Conservation (phyloP, 257 asterid genomes). For the Salvia splendens region DNA sequence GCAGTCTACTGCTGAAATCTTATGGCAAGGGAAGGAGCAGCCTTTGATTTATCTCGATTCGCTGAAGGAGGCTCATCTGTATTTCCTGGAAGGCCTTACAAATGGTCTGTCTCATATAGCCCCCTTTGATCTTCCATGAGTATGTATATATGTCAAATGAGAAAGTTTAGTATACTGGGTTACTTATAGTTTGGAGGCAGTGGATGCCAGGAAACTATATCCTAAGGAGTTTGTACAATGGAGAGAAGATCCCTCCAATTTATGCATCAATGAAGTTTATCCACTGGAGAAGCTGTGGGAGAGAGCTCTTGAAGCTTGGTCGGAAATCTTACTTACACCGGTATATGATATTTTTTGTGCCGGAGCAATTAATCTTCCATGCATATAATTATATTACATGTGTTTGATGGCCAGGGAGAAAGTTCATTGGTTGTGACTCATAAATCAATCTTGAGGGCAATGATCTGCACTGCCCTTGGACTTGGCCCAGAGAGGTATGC, state of each 20-base stretch:
- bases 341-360: conserved; percentile 39
- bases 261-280: conserved; percentile 57
- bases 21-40: conserved; percentile 73
- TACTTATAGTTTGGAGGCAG: conserved; percentile 76
- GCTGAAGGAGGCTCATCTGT: conserved; percentile 74
- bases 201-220: conserved; percentile 66
- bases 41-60: conserved; percentile 77
- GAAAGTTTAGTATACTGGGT: conserved; percentile 27
- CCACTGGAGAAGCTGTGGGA: conserved; percentile 59
- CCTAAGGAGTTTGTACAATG: conserved; percentile 70
- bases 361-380: background rate
- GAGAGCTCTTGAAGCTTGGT: conserved; percentile 71
- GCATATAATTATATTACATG: background rate
- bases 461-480: conserved; percentile 87
- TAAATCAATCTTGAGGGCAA: conserved; percentile 78
- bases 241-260: conserved; percentile 82
- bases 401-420: conserved; percentile 55
- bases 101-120: conserved; percentile 56
- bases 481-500: conserved; percentile 68
- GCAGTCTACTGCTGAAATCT: conserved; percentile 79
- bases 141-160: too few species aligned
- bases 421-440: conserved; percentile 73
- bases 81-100: conserved; percentile 73
- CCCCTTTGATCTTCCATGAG: background rate
- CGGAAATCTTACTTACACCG: conserved; percentile 63